Conservation (phyloP, 305 asterid species). For the Euphrasia arctica region DNA sequence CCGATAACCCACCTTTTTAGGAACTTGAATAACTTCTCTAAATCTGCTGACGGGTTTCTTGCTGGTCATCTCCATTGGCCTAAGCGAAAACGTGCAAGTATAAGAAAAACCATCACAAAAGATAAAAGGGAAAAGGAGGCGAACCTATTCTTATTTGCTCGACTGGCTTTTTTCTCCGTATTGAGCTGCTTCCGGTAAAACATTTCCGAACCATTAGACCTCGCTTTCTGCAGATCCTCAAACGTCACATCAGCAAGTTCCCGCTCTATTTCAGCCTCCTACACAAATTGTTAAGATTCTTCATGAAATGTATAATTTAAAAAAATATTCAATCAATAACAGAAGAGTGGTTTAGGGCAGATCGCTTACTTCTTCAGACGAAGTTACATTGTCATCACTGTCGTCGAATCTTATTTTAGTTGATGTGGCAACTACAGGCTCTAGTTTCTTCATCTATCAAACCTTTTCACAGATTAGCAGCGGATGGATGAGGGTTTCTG, state of each 20-base stretch:
- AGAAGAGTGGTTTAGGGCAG: neutral
- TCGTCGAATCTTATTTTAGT: constrained; percentile 57
- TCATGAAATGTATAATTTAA: neutral
- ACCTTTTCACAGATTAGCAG: too few relatives aligned
- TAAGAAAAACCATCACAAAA: neutral
- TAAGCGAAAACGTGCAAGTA: constrained; percentile 25
- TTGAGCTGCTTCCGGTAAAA: constrained; percentile 44
- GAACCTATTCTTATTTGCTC: constrained; percentile 88
- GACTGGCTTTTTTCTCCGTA: constrained; percentile 45
- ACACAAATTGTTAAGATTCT: neutral
- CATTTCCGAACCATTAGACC: constrained; percentile 80
- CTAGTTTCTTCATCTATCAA: constrained; percentile 39
- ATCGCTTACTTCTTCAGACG: constrained; percentile 53
- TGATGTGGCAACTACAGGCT: constrained; percentile 34
- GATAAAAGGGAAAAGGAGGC: neutral
- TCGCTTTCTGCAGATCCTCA: constrained; percentile 84
- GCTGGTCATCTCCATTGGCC: constrained; percentile 93
- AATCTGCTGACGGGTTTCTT: constrained; percentile 84
- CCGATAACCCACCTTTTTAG: constrained; percentile 53
- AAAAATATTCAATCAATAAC: neutral
- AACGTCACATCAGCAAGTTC: constrained; percentile 89
- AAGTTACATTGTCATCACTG: constrained; percentile 36
- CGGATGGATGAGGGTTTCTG: too few relatives aligned
- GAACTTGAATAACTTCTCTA: constrained; percentile 81
- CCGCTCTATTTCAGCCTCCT: constrained; percentile 58